phyloP scores from a whole-genome alignment of 345 rosid genomes.

The Sisymbrium irio region DNA sequence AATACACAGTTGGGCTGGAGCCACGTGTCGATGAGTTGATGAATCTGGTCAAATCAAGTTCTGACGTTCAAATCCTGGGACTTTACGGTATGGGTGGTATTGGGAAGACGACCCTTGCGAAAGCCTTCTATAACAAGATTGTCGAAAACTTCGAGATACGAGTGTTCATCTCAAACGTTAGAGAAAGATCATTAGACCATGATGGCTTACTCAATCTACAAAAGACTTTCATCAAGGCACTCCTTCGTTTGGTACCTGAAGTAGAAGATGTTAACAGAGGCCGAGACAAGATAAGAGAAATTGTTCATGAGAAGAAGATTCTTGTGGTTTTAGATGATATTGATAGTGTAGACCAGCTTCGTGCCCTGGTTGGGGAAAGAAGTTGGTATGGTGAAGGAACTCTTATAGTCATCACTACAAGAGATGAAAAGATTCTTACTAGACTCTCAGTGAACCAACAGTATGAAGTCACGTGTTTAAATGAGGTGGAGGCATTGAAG shows the following conservation, averaged over 20 bases:
- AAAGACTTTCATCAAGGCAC: slow-evolving; percentile 30
- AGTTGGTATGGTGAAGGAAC: slow-evolving; percentile 51
- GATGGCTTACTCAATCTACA: slow-evolving; percentile 46
- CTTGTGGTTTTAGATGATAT: slow-evolving; percentile 64
- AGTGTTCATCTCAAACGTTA: slow-evolving; percentile 33
- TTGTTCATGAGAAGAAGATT: slow-evolving; percentile 32
- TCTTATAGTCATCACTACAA: slow-evolving; percentile 58
- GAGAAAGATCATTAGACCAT: slow-evolving; percentile 29
- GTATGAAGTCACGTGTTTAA: slow-evolving; percentile 54
- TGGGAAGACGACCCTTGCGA: slow-evolving; percentile 42
- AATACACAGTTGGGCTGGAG: slow-evolving; percentile 27
- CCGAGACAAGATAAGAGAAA: slow-evolving; percentile 16
- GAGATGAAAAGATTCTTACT: slow-evolving; percentile 41
- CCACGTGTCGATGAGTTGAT: neutral
- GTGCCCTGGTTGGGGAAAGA: slow-evolving; percentile 45
- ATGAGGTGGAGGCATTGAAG: slow-evolving; percentile 35
- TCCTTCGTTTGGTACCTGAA: neutral
- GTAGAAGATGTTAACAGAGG: slow-evolving; percentile 31
- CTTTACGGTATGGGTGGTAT: slow-evolving; percentile 45
- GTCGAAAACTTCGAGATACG: slow-evolving; percentile 2
- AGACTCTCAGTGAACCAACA: slow-evolving; percentile 22
- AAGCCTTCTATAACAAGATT: slow-evolving; percentile 22
- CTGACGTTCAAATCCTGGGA: slow-evolving; percentile 18
- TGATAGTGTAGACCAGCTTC: slow-evolving; percentile 38
- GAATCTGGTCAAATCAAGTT: neutral